Evolutionary conservation across 2,329 filamentous ascomycete species (phyloP).

Genomic region (Iodosphaeria phyllophila): DNA sequence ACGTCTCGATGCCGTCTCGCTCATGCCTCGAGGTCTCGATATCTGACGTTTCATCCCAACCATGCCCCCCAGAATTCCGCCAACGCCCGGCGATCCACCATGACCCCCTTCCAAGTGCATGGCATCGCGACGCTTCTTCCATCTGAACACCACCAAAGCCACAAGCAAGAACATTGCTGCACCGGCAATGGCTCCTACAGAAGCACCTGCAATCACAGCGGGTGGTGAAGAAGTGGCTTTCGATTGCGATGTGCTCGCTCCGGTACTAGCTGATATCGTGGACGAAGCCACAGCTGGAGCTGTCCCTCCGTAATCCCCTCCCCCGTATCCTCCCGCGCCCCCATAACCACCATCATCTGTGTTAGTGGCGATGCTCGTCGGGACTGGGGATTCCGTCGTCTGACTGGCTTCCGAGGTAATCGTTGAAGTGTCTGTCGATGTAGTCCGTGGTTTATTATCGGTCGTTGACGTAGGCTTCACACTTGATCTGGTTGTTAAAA

Average conservation of each 20-base stretch:
- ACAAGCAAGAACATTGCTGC: conserved; percentile 35
- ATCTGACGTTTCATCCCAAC: conserved; percentile 8
- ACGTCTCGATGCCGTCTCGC: conserved; percentile 8
- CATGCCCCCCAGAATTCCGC: conserved; percentile 11
- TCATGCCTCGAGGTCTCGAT: background rate
- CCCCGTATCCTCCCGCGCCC: conserved; percentile 4
- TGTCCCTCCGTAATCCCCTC: conserved; percentile 7
- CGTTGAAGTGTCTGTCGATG: conserved; percentile 6
- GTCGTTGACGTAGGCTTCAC: too few relatives aligned
- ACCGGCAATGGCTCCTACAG: conserved; percentile 39
- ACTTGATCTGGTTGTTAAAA: conserved; percentile 4
- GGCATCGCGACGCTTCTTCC: conserved; percentile 30
- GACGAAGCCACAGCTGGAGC: conserved; percentile 9
- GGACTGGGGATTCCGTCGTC: conserved; percentile 4
- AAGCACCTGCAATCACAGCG: conserved; percentile 30
- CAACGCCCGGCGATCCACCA: conserved; percentile 12
- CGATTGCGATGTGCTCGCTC: conserved; percentile 6
- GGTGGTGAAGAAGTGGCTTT: conserved; percentile 10
- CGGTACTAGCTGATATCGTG: conserved; percentile 5
- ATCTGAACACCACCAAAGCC: conserved; percentile 31
- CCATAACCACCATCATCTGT: conserved; percentile 5
- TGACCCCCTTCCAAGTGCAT: conserved; percentile 20
- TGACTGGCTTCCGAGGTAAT: conserved; percentile 3
- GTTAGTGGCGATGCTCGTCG: conserved; percentile 2
- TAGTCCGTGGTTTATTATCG: too few relatives aligned